Conservation (phyloP, 345 rosid genomes). For the Cardamine occulta region DNA sequence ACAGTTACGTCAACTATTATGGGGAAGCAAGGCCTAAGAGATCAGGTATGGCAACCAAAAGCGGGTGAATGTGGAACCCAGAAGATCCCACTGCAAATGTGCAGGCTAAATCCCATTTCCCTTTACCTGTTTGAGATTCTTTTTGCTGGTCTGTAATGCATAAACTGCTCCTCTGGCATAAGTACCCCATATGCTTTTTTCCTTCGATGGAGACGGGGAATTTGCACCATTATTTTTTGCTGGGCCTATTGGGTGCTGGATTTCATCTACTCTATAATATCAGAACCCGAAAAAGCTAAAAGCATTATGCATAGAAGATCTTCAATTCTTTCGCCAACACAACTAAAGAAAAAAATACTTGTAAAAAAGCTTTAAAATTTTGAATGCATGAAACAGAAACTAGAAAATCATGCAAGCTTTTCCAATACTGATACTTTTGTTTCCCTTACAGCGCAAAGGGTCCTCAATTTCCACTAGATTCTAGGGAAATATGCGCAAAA, state of each 20-base stretch:
- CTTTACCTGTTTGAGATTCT: conserved; percentile 63
- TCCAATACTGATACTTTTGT: conserved; percentile 23
- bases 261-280: conserved; percentile 65
- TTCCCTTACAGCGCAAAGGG: conserved; percentile 17
- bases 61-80: conserved; percentile 23
- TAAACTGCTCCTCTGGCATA: conserved; percentile 89
- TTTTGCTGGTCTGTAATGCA: conserved; percentile 71
- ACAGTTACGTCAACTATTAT: conserved; percentile 10
- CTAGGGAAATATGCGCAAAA: not conserved
- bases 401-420: conserved; percentile 17
- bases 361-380: not conserved
- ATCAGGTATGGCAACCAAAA: conserved; percentile 20
- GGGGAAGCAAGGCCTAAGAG: conserved; percentile 18
- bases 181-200: conserved; percentile 73
- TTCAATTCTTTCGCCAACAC: conserved; percentile 13
- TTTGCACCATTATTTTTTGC: conserved; percentile 45
- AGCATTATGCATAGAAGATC: conserved; percentile 21
- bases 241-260: conserved; percentile 52
- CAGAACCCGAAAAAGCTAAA: conserved; percentile 13
- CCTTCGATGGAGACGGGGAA: conserved; percentile 44
- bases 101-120: conserved; percentile 21
- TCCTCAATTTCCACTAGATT: conserved; percentile 16
- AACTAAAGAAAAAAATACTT: not conserved
- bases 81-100: conserved; percentile 12
- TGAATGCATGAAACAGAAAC: conserved; percentile 21